Conservation (phyloP, 176 grass and related monocot genomes). For the Tillandsia fasciculata region DNA sequence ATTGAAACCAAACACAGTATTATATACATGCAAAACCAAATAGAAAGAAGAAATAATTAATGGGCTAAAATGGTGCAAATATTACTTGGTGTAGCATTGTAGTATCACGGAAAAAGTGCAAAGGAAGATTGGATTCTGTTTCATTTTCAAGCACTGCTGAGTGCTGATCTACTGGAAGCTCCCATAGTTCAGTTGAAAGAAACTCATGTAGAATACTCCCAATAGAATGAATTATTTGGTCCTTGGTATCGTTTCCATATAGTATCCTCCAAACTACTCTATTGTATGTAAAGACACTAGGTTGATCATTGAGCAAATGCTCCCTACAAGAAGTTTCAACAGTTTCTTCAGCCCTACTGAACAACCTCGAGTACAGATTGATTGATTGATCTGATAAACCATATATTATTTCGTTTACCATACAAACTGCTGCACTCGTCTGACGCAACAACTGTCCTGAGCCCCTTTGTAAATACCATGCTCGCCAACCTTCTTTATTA, state of each 20-base stretch:
- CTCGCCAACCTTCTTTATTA: slow-evolving; percentile 34
- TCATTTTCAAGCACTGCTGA: slow-evolving; percentile 19
- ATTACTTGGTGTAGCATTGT: slow-evolving; percentile 67
- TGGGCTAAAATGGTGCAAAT: slow-evolving; percentile 9
- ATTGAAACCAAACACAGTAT: slow-evolving; percentile 9
- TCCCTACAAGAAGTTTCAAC: slow-evolving; percentile 16
- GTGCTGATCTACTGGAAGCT: slow-evolving; percentile 62
- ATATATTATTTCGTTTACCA: slow-evolving; percentile 94
- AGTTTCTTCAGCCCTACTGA: slow-evolving; percentile 34
- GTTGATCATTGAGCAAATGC: slow-evolving; percentile 14
- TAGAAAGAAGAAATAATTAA: slow-evolving; percentile 21
- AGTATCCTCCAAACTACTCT: slow-evolving; percentile 38
- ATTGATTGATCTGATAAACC: slow-evolving; percentile 71
- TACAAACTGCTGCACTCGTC: slow-evolving; percentile 71
- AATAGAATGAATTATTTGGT: slow-evolving; percentile 51
- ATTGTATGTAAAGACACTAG: slow-evolving; percentile 16
- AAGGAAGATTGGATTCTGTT: slow-evolving; percentile 41
- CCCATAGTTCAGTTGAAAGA: slow-evolving; percentile 70
- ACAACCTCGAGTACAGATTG: slow-evolving; percentile 43
- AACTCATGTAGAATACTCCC: slow-evolving; percentile 86
- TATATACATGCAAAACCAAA: slow-evolving; percentile 24
- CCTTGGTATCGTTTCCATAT: slow-evolving; percentile 32
- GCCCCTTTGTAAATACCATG: slow-evolving; percentile 40
- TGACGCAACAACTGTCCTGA: slow-evolving; percentile 55
- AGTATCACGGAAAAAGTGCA: slow-evolving; percentile 69